These are phyloP conservation scores for Boletus rubescentipes DNA, from an alignment of 768 basidiomycete species.

Conservation along the genomic window DNA sequence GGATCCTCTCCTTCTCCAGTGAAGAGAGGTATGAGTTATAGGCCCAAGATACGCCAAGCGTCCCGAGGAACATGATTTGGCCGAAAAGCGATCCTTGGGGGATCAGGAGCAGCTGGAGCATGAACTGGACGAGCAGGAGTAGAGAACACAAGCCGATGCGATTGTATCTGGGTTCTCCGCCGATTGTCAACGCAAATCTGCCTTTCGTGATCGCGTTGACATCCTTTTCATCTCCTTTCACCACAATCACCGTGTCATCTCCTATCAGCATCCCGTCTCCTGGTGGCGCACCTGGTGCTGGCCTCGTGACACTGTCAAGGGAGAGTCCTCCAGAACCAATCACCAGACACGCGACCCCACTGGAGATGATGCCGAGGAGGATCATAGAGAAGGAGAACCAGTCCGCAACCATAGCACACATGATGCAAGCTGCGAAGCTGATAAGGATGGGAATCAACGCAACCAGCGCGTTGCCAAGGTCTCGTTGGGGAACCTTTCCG, in stretches of 20 bases:
- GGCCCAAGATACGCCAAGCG: conserved; percentile 34
- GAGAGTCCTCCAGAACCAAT: conserved; percentile 31
- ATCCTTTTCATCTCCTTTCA: conserved; percentile 32
- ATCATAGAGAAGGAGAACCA: conserved; percentile 36
- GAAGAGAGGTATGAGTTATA: conserved; percentile 38
- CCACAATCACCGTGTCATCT: conserved; percentile 26
- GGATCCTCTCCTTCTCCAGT: conserved; percentile 36
- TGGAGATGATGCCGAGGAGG: conserved; percentile 33
- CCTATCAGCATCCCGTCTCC: conserved; percentile 34
- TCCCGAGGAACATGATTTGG: conserved; percentile 34
- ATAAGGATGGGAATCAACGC: conserved; percentile 23
- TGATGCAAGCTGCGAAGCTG: conserved; percentile 24
- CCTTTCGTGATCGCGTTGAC: conserved; percentile 35
- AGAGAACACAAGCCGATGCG: conserved; percentile 30
- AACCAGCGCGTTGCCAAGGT: conserved; percentile 10
- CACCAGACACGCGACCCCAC: conserved; percentile 28
- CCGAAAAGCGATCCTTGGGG: conserved; percentile 36
- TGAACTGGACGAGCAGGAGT: conserved; percentile 33
- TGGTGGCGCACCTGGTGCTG: conserved; percentile 26
- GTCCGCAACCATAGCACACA: conserved; percentile 27
- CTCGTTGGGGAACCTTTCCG: conserved; percentile 2
- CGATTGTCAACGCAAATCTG: conserved; percentile 24
- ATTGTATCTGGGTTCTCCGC: conserved; percentile 13
- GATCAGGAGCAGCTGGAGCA: conserved; percentile 35
- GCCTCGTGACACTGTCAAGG: conserved; percentile 14